These are phyloP conservation scores for Pichia sp. DNA, from an alignment of 1,139 yeast genomes.

Conservation along the genomic window DNA sequence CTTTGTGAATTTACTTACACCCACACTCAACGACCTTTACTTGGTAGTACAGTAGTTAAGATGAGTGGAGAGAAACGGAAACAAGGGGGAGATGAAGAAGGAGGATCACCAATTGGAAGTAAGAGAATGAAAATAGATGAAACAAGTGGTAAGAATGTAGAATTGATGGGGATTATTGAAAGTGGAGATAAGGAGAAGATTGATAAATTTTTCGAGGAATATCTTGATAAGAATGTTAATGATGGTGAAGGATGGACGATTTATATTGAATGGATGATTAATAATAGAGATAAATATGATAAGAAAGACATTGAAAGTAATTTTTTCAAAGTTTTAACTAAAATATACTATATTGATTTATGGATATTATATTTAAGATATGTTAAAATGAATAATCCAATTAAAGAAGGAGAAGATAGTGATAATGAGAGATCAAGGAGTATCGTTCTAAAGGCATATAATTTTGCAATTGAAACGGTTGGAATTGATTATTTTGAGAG, in stretches of 20 bases:
- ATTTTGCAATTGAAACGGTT: conserved; percentile 69
- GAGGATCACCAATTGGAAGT: conserved; percentile 48
- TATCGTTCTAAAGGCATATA: conserved; percentile 73
- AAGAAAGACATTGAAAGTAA: conserved; percentile 58
- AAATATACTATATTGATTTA: conserved; percentile 54
- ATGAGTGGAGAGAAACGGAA: not conserved
- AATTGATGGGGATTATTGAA: conserved; percentile 20
- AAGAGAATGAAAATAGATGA: not conserved
- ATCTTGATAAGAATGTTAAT: conserved; percentile 51
- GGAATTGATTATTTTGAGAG: conserved; percentile 66
- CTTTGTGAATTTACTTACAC: too few species aligned
- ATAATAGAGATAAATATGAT: conserved; percentile 42
- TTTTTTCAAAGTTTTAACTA: conserved; percentile 54
- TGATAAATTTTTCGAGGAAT: conserved; percentile 51
- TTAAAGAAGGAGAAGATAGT: conserved; percentile 42
- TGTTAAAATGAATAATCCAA: conserved; percentile 71
- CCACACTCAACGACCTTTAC: too few species aligned
- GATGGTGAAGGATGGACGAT: conserved; percentile 54
- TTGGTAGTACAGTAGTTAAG: not conserved
- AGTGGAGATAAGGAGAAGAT: conserved; percentile 51
- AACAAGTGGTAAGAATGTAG: conserved; percentile 28
- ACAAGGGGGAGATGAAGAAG: conserved; percentile 38
- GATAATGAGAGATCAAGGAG: conserved; percentile 83
- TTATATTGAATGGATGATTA: conserved; percentile 61
- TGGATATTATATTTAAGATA: conserved; percentile 74